phyloP scores from a whole-genome alignment of 2,329 filamentous ascomycete genomes.

The Magnaporthiopsis incrustans region DNA sequence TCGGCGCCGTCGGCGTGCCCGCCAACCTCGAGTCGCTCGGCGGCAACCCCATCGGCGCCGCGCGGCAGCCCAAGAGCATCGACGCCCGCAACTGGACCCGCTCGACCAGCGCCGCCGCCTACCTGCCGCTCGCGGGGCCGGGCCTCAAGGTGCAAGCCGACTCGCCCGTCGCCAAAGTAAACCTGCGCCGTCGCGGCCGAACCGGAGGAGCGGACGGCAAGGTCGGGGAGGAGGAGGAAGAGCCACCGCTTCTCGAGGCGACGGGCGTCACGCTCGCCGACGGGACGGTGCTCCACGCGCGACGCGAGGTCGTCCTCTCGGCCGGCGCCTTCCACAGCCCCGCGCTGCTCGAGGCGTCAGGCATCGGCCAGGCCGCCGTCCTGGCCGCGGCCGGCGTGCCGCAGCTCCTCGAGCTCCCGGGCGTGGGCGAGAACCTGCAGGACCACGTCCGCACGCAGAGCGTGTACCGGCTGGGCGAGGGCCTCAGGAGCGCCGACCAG shows the following conservation, averaged over 20 bases:
- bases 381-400: slow-evolving; percentile 38
- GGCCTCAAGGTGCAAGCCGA: background rate
- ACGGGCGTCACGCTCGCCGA: slow-evolving; percentile 18
- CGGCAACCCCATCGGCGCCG: slow-evolving; percentile 42
- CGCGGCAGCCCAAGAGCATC: slow-evolving; percentile 43
- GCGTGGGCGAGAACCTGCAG: slow-evolving; percentile 46
- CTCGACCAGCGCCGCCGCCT: slow-evolving; percentile 37
- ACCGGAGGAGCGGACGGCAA: no score
- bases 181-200: background rate
- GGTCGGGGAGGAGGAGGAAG: background rate
- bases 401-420: slow-evolving; percentile 39
- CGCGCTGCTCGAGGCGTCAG: slow-evolving; percentile 24
- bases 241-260: slow-evolving; percentile 9
- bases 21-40: slow-evolving; percentile 35
- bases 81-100: slow-evolving; percentile 36
- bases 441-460: slow-evolving; percentile 14
- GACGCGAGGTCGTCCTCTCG: slow-evolving; percentile 11
- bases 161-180: background rate
- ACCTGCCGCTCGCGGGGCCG: slow-evolving; percentile 26
- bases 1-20: slow-evolving; percentile 34
- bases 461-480: background rate
- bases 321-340: slow-evolving; percentile 10
- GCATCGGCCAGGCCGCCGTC: slow-evolving; percentile 42
- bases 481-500: background rate
- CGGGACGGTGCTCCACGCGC: slow-evolving; percentile 19